Base-by-base conservation (phyloP, 306 rosid genomes). In the Prunus kanzakura region DNA sequence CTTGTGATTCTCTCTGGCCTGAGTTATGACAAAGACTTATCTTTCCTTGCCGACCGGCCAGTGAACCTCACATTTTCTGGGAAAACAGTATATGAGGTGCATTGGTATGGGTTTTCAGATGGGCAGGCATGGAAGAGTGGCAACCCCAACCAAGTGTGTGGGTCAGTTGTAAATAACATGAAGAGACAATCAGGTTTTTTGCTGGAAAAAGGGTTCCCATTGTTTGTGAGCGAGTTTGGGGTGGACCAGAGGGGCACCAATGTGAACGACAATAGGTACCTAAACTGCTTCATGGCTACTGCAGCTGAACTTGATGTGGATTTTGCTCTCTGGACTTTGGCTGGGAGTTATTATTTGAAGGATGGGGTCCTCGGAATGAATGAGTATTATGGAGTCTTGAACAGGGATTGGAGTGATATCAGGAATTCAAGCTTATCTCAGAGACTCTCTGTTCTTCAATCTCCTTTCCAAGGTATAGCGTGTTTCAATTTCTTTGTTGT, bases 221-320 rank as follows among this genome's bases (percentile, higher is more conserved):
- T 95, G 87, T 76, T 95, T 74, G 64, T 92, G 73, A 92, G 93
- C 69, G 98, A 95, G 82, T 95, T 86, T 76, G 97, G 98, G 11
- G 73, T 73, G 19, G 98, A 95, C 58, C 78, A 85, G 32, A 87
- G 96, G 79, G 98, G 98, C 14, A 87, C 87, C 49, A 89, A 88
- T 32, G 77, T 89, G 25, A 95, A 92, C n/a, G 98, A 95, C 54
- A 86, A 95, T 15, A 87, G 98, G 77, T 95, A 89, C 79, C 67
- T 95, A 23, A 82, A 73, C 35, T 95, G 98, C 80, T 89, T 92
- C 79, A 1, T 88, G 56, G 85, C 87, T 29, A 30, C 75, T 47
- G 97, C 87, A 0, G 98, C 97, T 66, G 93, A 88, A 7, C 86
- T 81, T 75, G 98, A 95, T 72, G 78, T 89, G 51, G 98, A 95